These are phyloP conservation scores for Sugiyamaella castrensis DNA, from an alignment of 1,139 yeast species.

Conservation along the genomic window DNA sequence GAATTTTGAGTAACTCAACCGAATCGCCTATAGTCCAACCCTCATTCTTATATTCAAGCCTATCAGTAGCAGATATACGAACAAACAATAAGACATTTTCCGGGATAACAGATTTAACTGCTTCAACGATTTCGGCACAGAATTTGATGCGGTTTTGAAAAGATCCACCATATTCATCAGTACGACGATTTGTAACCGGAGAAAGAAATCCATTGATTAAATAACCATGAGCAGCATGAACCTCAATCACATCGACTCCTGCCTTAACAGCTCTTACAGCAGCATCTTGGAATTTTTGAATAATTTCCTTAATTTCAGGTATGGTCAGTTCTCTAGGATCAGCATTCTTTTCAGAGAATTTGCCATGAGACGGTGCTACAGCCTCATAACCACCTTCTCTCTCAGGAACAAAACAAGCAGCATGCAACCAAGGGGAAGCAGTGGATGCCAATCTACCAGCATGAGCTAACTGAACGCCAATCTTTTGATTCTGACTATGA, in stretches of 20 bases:
- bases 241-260: slow-evolving; percentile 68
- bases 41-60: slow-evolving; percentile 24
- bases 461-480: slow-evolving; percentile 58
- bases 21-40: slow-evolving; percentile 41
- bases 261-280: slow-evolving; percentile 45
- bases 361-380: slow-evolving; percentile 12
- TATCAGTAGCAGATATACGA: slow-evolving; percentile 31
- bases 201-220: slow-evolving; percentile 42
- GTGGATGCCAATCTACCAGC: slow-evolving; percentile 48
- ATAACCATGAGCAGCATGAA: slow-evolving; percentile 67
- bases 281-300: slow-evolving; percentile 41
- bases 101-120: slow-evolving; percentile 22
- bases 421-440: slow-evolving; percentile 9
- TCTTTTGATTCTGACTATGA: slow-evolving; percentile 50
- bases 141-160: slow-evolving; percentile 37
- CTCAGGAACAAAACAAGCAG: slow-evolving; percentile 3
- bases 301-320: slow-evolving; percentile 42
- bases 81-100: slow-evolving; percentile 26
- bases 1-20: slow-evolving; percentile 41
- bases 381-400: slow-evolving; percentile 12
- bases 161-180: slow-evolving; percentile 45
- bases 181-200: slow-evolving; percentile 38
- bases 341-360: slow-evolving; percentile 6
- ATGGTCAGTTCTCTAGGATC: slow-evolving; percentile 45
- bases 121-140: slow-evolving; percentile 32